Percentiles rank a stretch among this genome's conserved stretches.
phyloP scores from a whole-genome alignment of 2,329 filamentous ascomycete genomes.

The Endoconidiophora polonica region DNA sequence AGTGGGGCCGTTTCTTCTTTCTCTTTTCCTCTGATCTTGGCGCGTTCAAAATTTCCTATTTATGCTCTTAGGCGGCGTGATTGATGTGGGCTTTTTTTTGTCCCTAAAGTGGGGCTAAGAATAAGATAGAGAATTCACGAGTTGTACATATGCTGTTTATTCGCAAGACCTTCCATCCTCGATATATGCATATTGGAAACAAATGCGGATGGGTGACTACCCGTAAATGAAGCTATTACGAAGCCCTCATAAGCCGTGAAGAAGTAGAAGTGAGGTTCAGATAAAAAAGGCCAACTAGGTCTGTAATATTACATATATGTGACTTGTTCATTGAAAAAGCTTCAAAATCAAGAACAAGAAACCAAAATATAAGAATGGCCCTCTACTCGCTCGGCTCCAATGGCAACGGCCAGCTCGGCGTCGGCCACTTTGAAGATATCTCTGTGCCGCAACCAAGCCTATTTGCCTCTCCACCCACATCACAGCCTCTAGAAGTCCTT shows the following conservation, averaged over 20 bases:
- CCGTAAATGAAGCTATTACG: too few species aligned
- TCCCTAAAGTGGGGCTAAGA: too few species aligned
- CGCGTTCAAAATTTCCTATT: background rate
- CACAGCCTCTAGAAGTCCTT: slow-evolving; percentile 18
- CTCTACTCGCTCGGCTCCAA: slow-evolving; percentile 62
- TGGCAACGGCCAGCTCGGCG: slow-evolving; percentile 56
- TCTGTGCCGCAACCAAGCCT: slow-evolving; percentile 45
- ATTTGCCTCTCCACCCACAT: slow-evolving; percentile 28
- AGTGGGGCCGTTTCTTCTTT: slow-evolving; percentile 7
- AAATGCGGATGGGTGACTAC: too few species aligned
- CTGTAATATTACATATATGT: too few species aligned
- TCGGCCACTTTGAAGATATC: slow-evolving; percentile 55
- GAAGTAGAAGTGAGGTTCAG: too few species aligned
- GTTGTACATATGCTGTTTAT: background rate
- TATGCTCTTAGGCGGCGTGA: background rate
- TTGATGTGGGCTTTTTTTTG: background rate
- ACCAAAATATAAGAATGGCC: slow-evolving; percentile 14
- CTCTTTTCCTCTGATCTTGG: background rate
- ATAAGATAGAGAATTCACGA: too few species aligned
- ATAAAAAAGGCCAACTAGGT: too few species aligned
- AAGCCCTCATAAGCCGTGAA: too few species aligned
- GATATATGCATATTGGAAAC: background rate
- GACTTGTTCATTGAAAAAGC: too few species aligned
- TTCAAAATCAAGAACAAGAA: too few species aligned
- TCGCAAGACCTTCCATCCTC: slow-evolving; percentile 1